Percentiles rank a stretch among this genome's conserved stretches.
Conservation (phyloP, 2,329 filamentous ascomycete species). For the Podosphaera fusca region DNA sequence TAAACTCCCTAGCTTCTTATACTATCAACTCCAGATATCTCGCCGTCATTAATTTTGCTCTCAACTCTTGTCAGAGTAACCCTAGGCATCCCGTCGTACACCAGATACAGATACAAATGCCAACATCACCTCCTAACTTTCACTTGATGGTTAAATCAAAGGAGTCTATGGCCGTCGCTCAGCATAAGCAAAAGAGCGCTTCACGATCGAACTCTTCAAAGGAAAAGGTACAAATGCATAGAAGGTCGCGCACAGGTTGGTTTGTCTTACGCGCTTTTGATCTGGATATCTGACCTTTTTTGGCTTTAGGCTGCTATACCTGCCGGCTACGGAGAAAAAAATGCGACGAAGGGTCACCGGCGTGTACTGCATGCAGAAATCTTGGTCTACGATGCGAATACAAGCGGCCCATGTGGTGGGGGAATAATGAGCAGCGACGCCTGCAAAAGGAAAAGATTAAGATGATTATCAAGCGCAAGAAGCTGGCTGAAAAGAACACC, state of each 20-base stretch:
- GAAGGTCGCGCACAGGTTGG: constrained; percentile 83
- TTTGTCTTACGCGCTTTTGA: constrained; percentile 11
- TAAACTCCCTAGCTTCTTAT: constrained; percentile 17
- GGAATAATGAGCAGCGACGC: constrained; percentile 66
- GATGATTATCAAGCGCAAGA: constrained; percentile 90
- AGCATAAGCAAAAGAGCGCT: constrained; percentile 35
- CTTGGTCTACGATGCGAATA: constrained; percentile 84
- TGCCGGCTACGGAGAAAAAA: constrained; percentile 45
- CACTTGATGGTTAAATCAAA: constrained; percentile 18
- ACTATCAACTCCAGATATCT: constrained; percentile 12
- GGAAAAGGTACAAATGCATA: constrained; percentile 68
- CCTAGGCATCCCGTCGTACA: constrained; percentile 11
- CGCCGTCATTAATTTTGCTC: constrained; percentile 8
- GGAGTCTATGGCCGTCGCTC: constrained; percentile 32
- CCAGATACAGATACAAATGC: constrained; percentile 27
- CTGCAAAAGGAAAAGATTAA: constrained; percentile 91
- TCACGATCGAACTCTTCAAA: constrained; percentile 34
- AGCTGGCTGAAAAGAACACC: constrained; percentile 65
- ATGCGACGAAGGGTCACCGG: constrained; percentile 40
- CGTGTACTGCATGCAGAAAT: constrained; percentile 39
- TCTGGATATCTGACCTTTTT: constrained; percentile 11
- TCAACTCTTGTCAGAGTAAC: constrained; percentile 5
- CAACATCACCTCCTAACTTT: constrained; percentile 39
- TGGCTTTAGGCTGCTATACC: constrained; percentile 37
- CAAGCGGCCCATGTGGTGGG: constrained; percentile 94